A percentile compares a stretch with the other conserved stretches of the same genome.
Evolutionary conservation across 2,329 filamentous ascomycete genomes (phyloP).

Genomic region (Epichloe scottii): DNA sequence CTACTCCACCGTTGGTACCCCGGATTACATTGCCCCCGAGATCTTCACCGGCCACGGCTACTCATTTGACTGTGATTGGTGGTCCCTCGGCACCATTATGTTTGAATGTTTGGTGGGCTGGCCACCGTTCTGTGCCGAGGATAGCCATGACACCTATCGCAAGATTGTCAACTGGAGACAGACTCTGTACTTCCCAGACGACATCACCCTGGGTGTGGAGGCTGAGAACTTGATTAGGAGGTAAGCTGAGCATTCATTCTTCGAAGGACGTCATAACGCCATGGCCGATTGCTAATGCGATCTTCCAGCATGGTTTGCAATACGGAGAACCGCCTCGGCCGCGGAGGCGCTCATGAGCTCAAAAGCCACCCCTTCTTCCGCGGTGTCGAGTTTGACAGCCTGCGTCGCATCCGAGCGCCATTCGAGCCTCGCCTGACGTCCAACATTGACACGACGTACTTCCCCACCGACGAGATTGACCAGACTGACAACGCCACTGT

Average conservation of each 20-base stretch:
- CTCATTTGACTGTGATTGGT: constrained; percentile 97
- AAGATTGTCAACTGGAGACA: constrained; percentile 99
- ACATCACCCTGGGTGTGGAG: constrained; percentile 76
- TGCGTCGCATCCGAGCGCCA: constrained; percentile 84
- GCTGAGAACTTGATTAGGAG: constrained; percentile 87
- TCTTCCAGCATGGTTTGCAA: constrained; percentile 76
- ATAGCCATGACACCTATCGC: constrained; percentile 92
- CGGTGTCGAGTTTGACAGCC: constrained; percentile 85
- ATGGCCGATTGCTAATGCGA: neutral
- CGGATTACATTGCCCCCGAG: constrained; percentile 96
- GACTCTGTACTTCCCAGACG: constrained; percentile 90
- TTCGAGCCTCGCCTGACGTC: constrained; percentile 91
- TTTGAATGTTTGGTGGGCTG: constrained; percentile 97
- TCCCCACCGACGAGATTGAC: constrained; percentile 96
- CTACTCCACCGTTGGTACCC: constrained; percentile 95
- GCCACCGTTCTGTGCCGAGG: constrained; percentile 97
- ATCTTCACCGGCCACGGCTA: constrained; percentile 97
- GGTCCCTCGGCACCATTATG: constrained; percentile 98
- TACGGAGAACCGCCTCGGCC: constrained; percentile 80
- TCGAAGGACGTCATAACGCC: neutral
- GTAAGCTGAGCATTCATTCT: constrained; percentile 35
- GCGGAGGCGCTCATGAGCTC: constrained; percentile 78
- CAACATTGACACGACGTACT: constrained; percentile 94
- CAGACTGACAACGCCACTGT: constrained; percentile 87
- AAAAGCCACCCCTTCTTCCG: constrained; percentile 94